Percentiles rank a stretch among this genome's conserved stretches.
These are phyloP conservation scores for Dactylonectria macrodidyma DNA, from an alignment of 2,329 filamentous ascomycete species.

Conservation along the genomic window DNA sequence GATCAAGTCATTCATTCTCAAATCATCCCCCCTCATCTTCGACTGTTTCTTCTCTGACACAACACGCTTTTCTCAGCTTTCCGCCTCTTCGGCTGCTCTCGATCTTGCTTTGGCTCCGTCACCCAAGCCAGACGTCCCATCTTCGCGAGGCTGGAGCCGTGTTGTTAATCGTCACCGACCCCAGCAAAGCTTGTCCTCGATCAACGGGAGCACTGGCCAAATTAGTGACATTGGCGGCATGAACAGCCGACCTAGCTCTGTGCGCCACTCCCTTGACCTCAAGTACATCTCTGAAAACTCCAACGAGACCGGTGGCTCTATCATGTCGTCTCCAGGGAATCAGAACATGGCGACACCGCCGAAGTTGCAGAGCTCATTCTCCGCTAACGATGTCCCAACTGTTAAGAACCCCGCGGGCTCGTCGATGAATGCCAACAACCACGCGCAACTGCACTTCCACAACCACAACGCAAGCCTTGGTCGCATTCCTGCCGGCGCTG, in stretches of 20 bases:
- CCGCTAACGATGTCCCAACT: conserved; percentile 89
- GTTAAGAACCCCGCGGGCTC: conserved; percentile 78
- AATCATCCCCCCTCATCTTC: conserved; percentile 22
- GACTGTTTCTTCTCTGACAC: conserved; percentile 53
- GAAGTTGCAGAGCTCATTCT: conserved; percentile 90
- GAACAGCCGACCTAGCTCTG: conserved; percentile 62
- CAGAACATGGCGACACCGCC: conserved; percentile 74
- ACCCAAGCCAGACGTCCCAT: conserved; percentile 70
- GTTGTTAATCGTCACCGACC: conserved; percentile 78
- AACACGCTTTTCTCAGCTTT: conserved; percentile 70
- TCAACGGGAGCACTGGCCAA: conserved; percentile 60
- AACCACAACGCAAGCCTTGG: conserved; percentile 88
- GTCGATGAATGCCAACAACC: conserved; percentile 66
- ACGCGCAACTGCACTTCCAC: conserved; percentile 76
- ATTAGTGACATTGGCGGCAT: conserved; percentile 63
- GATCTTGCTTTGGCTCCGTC: conserved; percentile 83
- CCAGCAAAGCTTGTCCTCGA: conserved; percentile 70
- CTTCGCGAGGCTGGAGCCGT: conserved; percentile 69
- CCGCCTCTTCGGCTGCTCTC: conserved; percentile 84
- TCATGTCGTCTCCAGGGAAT: conserved; percentile 64
- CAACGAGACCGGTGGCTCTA: conserved; percentile 54
- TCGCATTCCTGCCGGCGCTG: conserved; percentile 78
- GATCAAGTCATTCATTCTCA: conserved; percentile 24
- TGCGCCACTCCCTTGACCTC: conserved; percentile 72
- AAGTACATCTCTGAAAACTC: conserved; percentile 65